Percentiles rank a stretch among this genome's conserved stretches.
These are phyloP conservation scores for Cnidoscolus chayamansa DNA, from an alignment of 441 rosid genomes.

Conservation along the genomic window DNA sequence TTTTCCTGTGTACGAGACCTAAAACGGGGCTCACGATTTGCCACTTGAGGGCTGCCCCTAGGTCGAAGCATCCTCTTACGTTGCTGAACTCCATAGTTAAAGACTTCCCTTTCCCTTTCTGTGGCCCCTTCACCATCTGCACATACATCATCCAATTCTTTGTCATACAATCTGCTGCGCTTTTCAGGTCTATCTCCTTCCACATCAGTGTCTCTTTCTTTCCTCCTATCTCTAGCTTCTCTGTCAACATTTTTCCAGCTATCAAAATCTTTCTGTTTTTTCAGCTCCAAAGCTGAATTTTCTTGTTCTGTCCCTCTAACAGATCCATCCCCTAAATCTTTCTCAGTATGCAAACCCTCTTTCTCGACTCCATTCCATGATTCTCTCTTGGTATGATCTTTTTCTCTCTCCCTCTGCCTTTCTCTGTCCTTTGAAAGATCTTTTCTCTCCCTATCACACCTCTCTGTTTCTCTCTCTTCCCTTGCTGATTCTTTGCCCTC, in stretches of 20 bases:
- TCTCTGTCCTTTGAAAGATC: conserved; percentile 72
- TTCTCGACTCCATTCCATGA: conserved; percentile 58
- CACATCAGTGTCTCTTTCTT: conserved; percentile 69
- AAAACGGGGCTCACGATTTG: conserved; percentile 61
- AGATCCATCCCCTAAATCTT: conserved; percentile 66
- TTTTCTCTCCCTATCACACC: conserved; percentile 89
- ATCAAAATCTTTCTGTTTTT: conserved; percentile 68
- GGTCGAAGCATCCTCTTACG: conserved; percentile 94
- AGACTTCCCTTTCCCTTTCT: conserved; percentile 71
- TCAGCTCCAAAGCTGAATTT: conserved; percentile 49
- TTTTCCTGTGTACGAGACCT: conserved; percentile 68
- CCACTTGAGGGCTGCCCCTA: conserved; percentile 84
- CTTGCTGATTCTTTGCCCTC: conserved; percentile 67
- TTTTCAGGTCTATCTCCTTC: conserved; percentile 89
- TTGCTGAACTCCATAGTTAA: conserved; percentile 82
- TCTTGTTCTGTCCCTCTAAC: conserved; percentile 61
- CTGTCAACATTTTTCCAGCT: conserved; percentile 60
- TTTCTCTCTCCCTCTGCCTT: conserved; percentile 79
- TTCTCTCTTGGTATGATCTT: conserved; percentile 72
- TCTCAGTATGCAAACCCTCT: conserved; percentile 58
- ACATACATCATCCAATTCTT: conserved; percentile 86
- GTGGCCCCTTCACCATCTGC: conserved; percentile 70
- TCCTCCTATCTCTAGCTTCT: conserved; percentile 79
- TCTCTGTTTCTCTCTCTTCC: conserved; percentile 82
- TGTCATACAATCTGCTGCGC: conserved; percentile 58